These are phyloP conservation scores for Nephelium lappaceum DNA, from an alignment of 345 rosid genomes.

Conservation along the genomic window DNA sequence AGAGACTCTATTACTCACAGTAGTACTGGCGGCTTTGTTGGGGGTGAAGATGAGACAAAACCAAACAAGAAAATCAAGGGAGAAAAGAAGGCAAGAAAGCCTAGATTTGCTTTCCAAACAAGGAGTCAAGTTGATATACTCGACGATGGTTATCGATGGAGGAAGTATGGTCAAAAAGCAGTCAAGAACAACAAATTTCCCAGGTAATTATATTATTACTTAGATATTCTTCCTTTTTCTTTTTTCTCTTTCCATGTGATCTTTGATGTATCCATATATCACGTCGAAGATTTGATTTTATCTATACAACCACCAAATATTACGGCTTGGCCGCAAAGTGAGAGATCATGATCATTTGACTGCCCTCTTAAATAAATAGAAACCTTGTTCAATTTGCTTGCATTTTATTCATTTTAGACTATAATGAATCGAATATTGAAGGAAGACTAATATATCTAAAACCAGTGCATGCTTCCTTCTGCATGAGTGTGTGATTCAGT, in stretches of 20 bases:
- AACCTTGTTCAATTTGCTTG: not conserved
- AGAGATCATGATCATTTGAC: slow-evolving; percentile 2
- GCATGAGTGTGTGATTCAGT: not conserved
- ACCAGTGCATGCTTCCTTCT: not conserved
- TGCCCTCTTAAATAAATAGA: not conserved
- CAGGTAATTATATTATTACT: slow-evolving; percentile 27
- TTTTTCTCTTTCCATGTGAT: not conserved
- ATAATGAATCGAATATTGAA: too few relatives aligned
- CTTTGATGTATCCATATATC: too few relatives aligned
- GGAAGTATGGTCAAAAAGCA: slow-evolving; percentile 76
- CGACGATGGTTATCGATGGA: slow-evolving; percentile 79
- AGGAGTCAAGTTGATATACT: slow-evolving; percentile 67
- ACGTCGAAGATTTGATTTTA: too few relatives aligned
- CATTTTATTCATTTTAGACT: not conserved
- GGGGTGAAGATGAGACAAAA: slow-evolving; percentile 13
- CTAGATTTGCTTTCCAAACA: slow-evolving; percentile 66
- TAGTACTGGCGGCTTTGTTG: not conserved
- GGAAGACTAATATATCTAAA: too few relatives aligned
- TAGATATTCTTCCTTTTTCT: not conserved
- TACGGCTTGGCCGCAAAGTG: not conserved
- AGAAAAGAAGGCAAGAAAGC: slow-evolving; percentile 49
- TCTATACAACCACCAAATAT: not conserved
- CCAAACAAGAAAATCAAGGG: slow-evolving; percentile 29
- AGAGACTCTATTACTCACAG: not conserved
- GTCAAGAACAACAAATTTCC: slow-evolving; percentile 67